A percentile compares a stretch with the other conserved stretches of the same genome.
These are phyloP conservation scores for Pythium aphanidermatum DNA, from an alignment of 352 stramenopile species.

Conservation along the genomic window DNA sequence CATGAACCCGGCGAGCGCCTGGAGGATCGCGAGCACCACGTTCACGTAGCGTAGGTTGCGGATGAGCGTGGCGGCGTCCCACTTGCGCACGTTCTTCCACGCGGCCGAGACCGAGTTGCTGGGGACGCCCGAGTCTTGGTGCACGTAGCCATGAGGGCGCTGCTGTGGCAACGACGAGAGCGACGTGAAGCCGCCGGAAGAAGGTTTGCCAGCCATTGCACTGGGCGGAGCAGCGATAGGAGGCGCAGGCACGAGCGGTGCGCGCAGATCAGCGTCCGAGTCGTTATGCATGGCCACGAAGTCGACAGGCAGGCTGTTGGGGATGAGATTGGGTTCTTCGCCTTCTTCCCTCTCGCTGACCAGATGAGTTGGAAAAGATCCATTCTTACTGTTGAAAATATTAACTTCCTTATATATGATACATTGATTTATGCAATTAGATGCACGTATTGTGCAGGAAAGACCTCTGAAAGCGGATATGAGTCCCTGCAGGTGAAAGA, in stretches of 20 bases:
- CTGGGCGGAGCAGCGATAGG: conserved; percentile 3
- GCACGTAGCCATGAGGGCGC: conserved; percentile 10
- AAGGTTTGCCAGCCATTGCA: background rate
- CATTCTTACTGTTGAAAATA: too few relatives aligned
- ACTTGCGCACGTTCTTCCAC: conserved; percentile 40
- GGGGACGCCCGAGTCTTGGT: background rate
- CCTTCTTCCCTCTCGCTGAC: too few relatives aligned
- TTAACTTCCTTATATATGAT: too few relatives aligned
- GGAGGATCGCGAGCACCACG: conserved; percentile 70
- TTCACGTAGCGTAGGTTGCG: conserved; percentile 82
- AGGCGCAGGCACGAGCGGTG: conserved; percentile 11
- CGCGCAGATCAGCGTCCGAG: conserved; percentile 13
- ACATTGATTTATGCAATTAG: too few relatives aligned
- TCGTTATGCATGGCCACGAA: conserved; percentile 9
- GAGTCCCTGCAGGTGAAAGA: too few relatives aligned
- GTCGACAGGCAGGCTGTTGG: too few relatives aligned
- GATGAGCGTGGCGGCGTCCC: conserved; percentile 65
- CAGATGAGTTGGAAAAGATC: too few relatives aligned
- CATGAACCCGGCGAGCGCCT: conserved; percentile 76
- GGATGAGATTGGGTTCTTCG: too few relatives aligned
- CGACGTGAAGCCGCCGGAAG: conserved; percentile 20
- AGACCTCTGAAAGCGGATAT: too few relatives aligned
- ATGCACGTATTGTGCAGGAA: too few relatives aligned
- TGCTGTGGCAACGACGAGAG: conserved; percentile 19
- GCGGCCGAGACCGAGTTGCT: conserved; percentile 11